phyloP scores from a whole-genome alignment of 257 asterid genomes.

The Galeopsis tetrahit region DNA sequence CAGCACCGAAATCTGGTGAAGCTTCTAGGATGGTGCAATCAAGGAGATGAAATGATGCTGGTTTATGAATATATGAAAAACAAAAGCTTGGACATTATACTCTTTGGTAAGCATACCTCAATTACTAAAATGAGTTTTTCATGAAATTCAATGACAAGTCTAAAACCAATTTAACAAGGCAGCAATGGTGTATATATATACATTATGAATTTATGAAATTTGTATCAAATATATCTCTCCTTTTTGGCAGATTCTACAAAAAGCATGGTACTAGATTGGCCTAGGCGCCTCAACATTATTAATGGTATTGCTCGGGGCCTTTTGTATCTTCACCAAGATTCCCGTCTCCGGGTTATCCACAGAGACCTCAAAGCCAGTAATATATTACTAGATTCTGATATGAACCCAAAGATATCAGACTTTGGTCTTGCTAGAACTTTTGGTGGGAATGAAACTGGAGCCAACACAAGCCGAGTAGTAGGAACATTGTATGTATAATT shows the following conservation, averaged over 20 bases:
- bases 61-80: not conserved
- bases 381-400: slow-evolving; percentile 35
- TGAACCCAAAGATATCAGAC: slow-evolving; percentile 45
- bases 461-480: slow-evolving; percentile 28
- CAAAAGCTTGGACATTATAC: slow-evolving; percentile 36
- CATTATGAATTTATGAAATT: not conserved
- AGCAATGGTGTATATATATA: not conserved
- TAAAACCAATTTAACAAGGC: not conserved
- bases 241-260: not conserved
- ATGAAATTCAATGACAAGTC: not conserved
- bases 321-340: slow-evolving; percentile 57
- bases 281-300: slow-evolving; percentile 36
- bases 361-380: slow-evolving; percentile 49
- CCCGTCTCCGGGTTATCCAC: slow-evolving; percentile 19
- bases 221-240: not conserved
- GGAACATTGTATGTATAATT: slow-evolving; percentile 34
- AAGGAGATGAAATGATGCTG: slow-evolving; percentile 3
- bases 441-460: slow-evolving; percentile 32
- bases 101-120: slow-evolving; percentile 18
- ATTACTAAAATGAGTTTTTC: not conserved
- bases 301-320: slow-evolving; percentile 53
- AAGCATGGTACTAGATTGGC: not conserved
- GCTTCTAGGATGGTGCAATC: slow-evolving; percentile 36
- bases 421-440: slow-evolving; percentile 35
- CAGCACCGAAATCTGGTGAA: slow-evolving; percentile 47